These are phyloP conservation scores for Naganishia vaughanmartiniae DNA, from an alignment of 768 basidiomycete genomes.

Conservation along the genomic window DNA sequence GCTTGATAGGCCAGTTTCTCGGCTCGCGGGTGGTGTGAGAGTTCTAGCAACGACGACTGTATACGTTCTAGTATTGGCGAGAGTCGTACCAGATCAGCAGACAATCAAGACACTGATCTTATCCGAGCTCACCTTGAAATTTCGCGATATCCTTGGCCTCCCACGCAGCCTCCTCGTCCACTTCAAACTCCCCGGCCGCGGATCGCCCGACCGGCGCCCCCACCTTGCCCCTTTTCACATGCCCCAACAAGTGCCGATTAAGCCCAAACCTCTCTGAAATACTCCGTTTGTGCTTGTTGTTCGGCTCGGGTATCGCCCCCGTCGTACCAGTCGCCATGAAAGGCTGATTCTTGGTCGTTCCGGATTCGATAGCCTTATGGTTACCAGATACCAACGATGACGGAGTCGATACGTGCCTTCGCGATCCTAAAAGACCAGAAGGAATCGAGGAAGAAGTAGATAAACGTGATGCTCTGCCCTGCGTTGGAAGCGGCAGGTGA, in stretches of 20 bases:
- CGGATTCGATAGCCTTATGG: background rate
- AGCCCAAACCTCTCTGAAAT: slow-evolving; percentile 18
- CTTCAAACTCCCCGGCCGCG: background rate
- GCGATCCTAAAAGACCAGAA: slow-evolving; percentile 3
- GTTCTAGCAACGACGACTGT: slow-evolving; percentile 15
- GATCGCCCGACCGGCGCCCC: background rate
- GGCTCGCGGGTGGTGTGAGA: slow-evolving; percentile 27
- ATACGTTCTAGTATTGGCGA: slow-evolving; percentile 4
- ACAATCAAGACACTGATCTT: background rate
- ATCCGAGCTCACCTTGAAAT: slow-evolving; percentile 1
- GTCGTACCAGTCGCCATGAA: background rate
- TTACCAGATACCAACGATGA: background rate
- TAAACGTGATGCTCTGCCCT: background rate
- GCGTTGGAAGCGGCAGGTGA: background rate
- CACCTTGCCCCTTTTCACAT: background rate
- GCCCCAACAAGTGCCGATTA: slow-evolving; percentile 8
- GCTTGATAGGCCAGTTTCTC: slow-evolving; percentile 27
- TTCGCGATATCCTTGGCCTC: slow-evolving; percentile 14
- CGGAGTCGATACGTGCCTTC: background rate
- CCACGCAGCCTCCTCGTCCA: background rate
- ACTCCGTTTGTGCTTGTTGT: slow-evolving; percentile 17
- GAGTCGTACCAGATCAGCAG: background rate
- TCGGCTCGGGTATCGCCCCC: background rate
- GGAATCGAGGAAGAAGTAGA: slow-evolving; percentile 9
- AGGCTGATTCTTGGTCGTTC: background rate